phyloP scores from a whole-genome alignment of 257 asterid species.

The Solanum pennellii region DNA sequence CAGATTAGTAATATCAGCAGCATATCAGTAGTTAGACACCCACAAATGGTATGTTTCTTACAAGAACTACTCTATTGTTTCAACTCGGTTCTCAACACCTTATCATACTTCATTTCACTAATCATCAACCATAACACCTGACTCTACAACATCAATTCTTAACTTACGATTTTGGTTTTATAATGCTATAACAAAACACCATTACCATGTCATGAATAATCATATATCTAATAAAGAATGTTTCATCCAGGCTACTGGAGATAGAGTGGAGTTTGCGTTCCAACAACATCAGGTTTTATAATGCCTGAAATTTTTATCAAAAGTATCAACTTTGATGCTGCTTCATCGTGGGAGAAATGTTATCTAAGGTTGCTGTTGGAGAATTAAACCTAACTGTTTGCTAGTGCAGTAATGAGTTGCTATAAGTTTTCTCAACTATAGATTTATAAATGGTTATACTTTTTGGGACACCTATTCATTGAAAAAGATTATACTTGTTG shows the following conservation, averaged over 20 bases:
- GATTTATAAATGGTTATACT: neutral
- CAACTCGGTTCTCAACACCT: neutral
- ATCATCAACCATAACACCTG: neutral
- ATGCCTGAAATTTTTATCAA: neutral
- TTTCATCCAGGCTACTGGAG: conserved; percentile 18
- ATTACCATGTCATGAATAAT: neutral
- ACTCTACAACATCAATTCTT: neutral
- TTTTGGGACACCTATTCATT: neutral
- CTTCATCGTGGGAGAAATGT: neutral
- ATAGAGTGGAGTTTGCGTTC: conserved; percentile 9
- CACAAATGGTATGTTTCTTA: conserved; percentile 41
- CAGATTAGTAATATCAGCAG: conserved; percentile 18
- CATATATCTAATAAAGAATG: neutral
- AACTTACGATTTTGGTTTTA: neutral
- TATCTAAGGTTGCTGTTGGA: neutral
- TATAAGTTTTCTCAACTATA: neutral
- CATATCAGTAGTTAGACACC: conserved; percentile 63
- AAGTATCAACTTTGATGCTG: neutral
- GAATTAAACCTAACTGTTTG: neutral
- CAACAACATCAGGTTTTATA: neutral
- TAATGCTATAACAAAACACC: neutral
- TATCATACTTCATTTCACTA: neutral
- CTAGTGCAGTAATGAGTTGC: neutral
- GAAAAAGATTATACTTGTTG: neutral
- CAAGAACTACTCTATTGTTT: neutral